Evolutionary conservation across 1,284 basidiomycete genomes (phyloP), one percentile per base, ranked within the genome.

Genomic region (Gomphus bonarii): DNA sequence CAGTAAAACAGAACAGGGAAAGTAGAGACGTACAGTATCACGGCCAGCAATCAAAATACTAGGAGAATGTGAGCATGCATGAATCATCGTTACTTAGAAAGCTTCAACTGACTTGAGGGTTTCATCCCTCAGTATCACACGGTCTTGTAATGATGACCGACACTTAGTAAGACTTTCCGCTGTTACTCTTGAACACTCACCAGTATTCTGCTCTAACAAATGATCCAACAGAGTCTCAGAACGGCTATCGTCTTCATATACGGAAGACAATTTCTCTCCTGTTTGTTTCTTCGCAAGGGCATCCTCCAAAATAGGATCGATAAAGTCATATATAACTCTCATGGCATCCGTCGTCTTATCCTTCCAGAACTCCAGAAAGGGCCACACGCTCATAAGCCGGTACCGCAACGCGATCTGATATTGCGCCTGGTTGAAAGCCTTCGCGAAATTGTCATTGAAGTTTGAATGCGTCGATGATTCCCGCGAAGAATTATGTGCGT

Each of bases 141-240:
- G 58, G 60, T 75, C 69, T 75, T 52, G 20, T 14, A 18, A 44
- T 44, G 53, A 43, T 1, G 20, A 8, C 47, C 12, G 16, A 28
- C 28, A 12, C 54, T 16, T 18, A 10, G 16, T 47, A 50, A 52
- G 14, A 11, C 54, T 33, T 25, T 18, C 7, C 22, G 49, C n/a
- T 31, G 28, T 18, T 12, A 16, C 16, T 31, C 16, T 42, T 25
- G 30, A 28, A 3, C 30, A 16, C 66, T 57, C 44, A 76, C 80
- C 80, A 31, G 73, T 72, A 0, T 80, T 81, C 30, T 73, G 65
- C 11, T 72, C 68, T 20, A 82, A 67, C 46, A 83, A 63, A 61
- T 80, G 73, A 55, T 78, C 79, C 14, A 83, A 63, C 12, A 83
- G 62, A 0, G 76, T 77, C n/a, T 58, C 62, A 9, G 48, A 18